These are phyloP conservation scores for Neurospora sp. DNA, from an alignment of 495 filamentous ascomycete species.

Conservation along the genomic window DNA sequence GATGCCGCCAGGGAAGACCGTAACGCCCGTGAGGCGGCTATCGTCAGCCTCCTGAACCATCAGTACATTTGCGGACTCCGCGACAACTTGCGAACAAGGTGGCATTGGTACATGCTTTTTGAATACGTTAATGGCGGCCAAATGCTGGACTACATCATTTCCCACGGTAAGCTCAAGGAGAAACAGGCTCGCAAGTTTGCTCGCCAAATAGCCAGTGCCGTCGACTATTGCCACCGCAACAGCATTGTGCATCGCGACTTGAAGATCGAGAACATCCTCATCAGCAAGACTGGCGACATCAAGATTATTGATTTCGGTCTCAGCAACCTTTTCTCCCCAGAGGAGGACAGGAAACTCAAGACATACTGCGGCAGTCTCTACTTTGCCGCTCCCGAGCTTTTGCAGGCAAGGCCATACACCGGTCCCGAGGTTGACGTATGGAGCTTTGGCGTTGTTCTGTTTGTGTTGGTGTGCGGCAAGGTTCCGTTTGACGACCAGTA, in stretches of 20 bases:
- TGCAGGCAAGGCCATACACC: constrained; percentile 89
- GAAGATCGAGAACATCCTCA: constrained; percentile 99
- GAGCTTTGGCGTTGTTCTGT: constrained; percentile 99
- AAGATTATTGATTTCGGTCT: constrained; percentile 99
- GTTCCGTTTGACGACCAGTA: constrained; percentile 99
- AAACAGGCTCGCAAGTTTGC: constrained; percentile 98
- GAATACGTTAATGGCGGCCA: constrained; percentile 99
- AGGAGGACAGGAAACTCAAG: constrained; percentile 61
- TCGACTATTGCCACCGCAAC: constrained; percentile 98
- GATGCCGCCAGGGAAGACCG: constrained; percentile 95
- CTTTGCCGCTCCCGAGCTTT: constrained; percentile 90
- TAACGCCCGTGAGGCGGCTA: constrained; percentile 91
- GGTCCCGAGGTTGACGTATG: constrained; percentile 96
- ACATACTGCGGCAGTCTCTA: constrained; percentile 98
- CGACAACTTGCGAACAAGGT: constrained; percentile 88
- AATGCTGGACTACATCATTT: constrained; percentile 99
- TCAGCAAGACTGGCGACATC: constrained; percentile 98
- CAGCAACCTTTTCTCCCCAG: constrained; percentile 90
- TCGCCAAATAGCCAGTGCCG: constrained; percentile 92
- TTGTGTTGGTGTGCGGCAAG: constrained; percentile 95
- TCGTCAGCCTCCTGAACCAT: constrained; percentile 88
- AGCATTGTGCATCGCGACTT: constrained; percentile 97
- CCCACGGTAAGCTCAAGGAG: constrained; percentile 92
- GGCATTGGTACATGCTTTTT: constrained; percentile 99
- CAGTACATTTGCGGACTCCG: constrained; percentile 96